Base-by-base conservation (phyloP, 1,139 yeast genomes). In the Debaryomycetaceae sp. region DNA sequence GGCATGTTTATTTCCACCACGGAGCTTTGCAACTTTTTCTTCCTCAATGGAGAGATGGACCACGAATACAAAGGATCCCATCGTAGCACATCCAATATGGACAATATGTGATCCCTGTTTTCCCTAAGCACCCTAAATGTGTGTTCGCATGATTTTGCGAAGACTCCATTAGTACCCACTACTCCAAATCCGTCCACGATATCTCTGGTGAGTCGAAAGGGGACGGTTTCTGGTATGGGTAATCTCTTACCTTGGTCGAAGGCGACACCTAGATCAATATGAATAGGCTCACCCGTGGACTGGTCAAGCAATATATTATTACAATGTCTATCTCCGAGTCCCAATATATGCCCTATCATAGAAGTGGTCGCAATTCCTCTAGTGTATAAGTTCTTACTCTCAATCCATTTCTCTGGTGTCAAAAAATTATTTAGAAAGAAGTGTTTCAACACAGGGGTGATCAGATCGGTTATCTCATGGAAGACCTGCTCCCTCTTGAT, bases 51-150 rank as follows among this genome's bases (percentile, higher is more conserved):
- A 0, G 96, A 85, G 39, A 88, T 71, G 1, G 85, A 81, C 99
- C 99, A 93, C 1, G 87, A 78, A 57, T 91, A 91, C 46, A 95
- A 73, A 0, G 99, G 98, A 72, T 95, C 99, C 78, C 95, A 89
- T 53, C 86, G 74, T 51, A 95, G 67, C 6, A 93, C 96, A 57
- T 91, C 95, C 47, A 95, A 68, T 41, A 95, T 87, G 23, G 95
- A 86, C 58, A 84, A 66, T 27, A 95, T 87, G 53, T 84, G 85
- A 37, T 82, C 87, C 33, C 72, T 71, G 55, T 89, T 85, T 4
- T 68, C 65, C 46, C 96, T 69, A 41, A 95, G 63, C 1, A 87
- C 89, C 31, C 80, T 63, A 47, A 87, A 78, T 0, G 90, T 87
- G 47, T 82, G 80, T 57, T 88, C 95, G 55, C 95, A 84, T 41